Conservation (phyloP, 305 asterid species). For the Nicotiana rustica region DNA sequence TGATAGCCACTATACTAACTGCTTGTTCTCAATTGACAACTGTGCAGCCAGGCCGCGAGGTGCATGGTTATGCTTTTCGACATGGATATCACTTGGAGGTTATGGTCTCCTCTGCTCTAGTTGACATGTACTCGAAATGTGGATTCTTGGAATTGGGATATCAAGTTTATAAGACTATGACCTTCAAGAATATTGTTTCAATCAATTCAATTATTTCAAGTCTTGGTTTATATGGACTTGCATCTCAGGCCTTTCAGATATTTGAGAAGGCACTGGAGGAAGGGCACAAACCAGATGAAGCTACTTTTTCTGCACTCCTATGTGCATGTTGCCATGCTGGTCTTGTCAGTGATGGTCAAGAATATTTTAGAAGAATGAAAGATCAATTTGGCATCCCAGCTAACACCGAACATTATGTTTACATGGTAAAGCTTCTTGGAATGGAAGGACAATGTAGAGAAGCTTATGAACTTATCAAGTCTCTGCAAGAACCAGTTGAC, state of each 20-base stretch:
- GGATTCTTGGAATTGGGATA: constrained; percentile 73
- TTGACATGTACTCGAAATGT: constrained; percentile 89
- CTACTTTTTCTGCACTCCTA: constrained; percentile 73
- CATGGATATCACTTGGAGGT: constrained; percentile 47
- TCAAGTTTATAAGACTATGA: constrained; percentile 59
- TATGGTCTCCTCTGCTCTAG: constrained; percentile 72
- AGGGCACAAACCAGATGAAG: constrained; percentile 67
- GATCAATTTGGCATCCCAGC: constrained; percentile 55
- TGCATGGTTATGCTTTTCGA: constrained; percentile 72
- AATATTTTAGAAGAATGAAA: constrained; percentile 61
- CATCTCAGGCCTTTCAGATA: constrained; percentile 56
- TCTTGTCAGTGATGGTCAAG: constrained; percentile 60
- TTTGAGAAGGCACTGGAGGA: constrained; percentile 55
- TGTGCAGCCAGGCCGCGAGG: constrained; percentile 66
- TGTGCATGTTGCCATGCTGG: constrained; percentile 89
- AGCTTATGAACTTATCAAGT: constrained; percentile 63
- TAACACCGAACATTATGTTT: constrained; percentile 68
- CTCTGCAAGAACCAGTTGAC: constrained; percentile 55
- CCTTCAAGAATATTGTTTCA: constrained; percentile 55
- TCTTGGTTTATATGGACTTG: constrained; percentile 73
- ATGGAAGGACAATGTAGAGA: constrained; percentile 69
- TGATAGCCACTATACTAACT: constrained; percentile 61
- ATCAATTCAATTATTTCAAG: constrained; percentile 66
- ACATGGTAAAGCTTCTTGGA: constrained; percentile 91
- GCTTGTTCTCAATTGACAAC: constrained; percentile 61